Evolutionary conservation across 176 grass and related monocot species (phyloP).

Genomic region (Oryza meridionalis): DNA sequence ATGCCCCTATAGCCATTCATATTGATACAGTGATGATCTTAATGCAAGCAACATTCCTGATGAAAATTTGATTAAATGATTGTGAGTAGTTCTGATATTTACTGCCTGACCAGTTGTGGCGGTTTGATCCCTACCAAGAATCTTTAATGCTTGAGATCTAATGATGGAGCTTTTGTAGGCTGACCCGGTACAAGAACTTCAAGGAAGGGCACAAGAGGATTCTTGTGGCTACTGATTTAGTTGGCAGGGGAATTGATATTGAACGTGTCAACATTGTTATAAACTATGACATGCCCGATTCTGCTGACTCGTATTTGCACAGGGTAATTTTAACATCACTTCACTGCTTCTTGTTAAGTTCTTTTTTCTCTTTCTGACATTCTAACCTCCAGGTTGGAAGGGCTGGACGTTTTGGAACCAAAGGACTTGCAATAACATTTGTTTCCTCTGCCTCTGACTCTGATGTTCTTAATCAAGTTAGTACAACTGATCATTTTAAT

Average conservation of each 20-base stretch:
- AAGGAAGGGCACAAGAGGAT: constrained; percentile 97
- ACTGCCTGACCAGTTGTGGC: background rate
- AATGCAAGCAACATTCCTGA: background rate
- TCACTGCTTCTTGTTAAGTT: background rate
- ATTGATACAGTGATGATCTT: background rate
- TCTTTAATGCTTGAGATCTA: background rate
- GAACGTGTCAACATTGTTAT: constrained; percentile 93
- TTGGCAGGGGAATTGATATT: constrained; percentile 93
- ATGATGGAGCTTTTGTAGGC: constrained; percentile 35
- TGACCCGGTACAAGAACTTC: constrained; percentile 82
- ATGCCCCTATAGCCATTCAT: background rate
- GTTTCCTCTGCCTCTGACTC: constrained; percentile 84
- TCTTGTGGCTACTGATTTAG: constrained; percentile 93
- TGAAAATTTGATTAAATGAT: background rate
- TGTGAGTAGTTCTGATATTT: background rate
- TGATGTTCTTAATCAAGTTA: constrained; percentile 82
- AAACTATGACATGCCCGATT: constrained; percentile 95
- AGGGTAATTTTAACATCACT: constrained; percentile 54
- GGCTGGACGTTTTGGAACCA: constrained; percentile 86
- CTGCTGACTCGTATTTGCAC: constrained; percentile 88
- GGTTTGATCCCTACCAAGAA: background rate
- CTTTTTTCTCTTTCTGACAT: background rate
- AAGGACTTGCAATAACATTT: constrained; percentile 92
- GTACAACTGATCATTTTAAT: background rate
- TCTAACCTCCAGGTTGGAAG: constrained; percentile 62